Conservation (phyloP, 2,329 filamentous ascomycete genomes). For the Amauroascus niger region DNA sequence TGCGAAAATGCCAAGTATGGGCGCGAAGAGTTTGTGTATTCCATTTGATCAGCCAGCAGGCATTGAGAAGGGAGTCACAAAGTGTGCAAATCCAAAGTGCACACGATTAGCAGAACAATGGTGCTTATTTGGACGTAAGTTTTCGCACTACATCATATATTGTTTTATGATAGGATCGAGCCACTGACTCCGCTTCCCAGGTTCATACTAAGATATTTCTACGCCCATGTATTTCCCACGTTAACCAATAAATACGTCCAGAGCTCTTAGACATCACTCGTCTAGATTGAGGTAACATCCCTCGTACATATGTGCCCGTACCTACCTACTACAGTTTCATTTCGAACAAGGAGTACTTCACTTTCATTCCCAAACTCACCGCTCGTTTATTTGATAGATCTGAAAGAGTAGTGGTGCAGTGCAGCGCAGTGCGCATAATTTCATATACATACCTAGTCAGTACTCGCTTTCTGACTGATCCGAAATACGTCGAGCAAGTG, state of each 20-base stretch:
- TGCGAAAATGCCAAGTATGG: slow-evolving; percentile 63
- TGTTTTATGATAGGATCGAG: neutral
- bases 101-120: slow-evolving; percentile 65
- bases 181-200: slow-evolving; percentile 12
- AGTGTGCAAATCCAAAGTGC: slow-evolving; percentile 88
- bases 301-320: neutral
- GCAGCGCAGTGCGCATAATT: too few species aligned
- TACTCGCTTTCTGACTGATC: too few species aligned
- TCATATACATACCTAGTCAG: too few species aligned
- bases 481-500: too few species aligned
- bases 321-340: neutral
- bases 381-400: neutral
- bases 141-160: neutral
- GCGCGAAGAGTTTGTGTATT: slow-evolving; percentile 66
- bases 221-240: too few species aligned
- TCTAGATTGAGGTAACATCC: neutral
- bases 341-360: neutral
- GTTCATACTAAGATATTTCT: slow-evolving; percentile 11
- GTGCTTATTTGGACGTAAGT: slow-evolving; percentile 68
- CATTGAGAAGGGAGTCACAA: slow-evolving; percentile 68
- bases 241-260: neutral
- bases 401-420: too few species aligned
- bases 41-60: slow-evolving; percentile 79
- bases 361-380: neutral
- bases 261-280: neutral